Percentiles rank a stretch among this genome's conserved stretches.
Conservation (phyloP, 164 flowering plant genomes). For the Chimonanthus praecox region DNA sequence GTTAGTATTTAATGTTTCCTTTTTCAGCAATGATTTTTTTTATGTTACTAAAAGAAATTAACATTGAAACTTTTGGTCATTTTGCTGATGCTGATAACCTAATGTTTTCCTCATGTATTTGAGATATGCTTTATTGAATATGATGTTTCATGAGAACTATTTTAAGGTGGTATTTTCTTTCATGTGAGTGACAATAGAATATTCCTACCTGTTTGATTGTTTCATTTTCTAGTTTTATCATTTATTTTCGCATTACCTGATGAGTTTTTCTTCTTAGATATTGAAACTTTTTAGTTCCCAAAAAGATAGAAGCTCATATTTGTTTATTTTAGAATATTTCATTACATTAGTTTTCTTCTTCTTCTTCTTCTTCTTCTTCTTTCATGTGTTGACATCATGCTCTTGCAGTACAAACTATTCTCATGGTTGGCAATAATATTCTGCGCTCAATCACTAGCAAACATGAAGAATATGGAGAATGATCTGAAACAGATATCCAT, state of each 20-base stretch:
- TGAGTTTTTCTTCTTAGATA: not conserved
- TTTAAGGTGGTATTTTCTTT: too few relatives aligned
- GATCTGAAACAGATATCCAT: slow-evolving; percentile 89
- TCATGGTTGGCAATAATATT: slow-evolving; percentile 96
- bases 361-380: not conserved
- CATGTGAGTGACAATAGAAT: too few relatives aligned
- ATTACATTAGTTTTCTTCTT: too few relatives aligned
- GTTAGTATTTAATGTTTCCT: too few relatives aligned
- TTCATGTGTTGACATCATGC: slow-evolving; percentile 1
- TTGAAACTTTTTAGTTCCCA: not conserved
- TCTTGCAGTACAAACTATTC: slow-evolving; percentile 78
- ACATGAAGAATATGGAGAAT: slow-evolving; percentile 83
- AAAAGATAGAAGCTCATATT: not conserved
- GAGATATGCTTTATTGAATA: too few relatives aligned
- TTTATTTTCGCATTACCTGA: not conserved
- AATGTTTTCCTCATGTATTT: too few relatives aligned
- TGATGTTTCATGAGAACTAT: too few relatives aligned
- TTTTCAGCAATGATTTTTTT: too few relatives aligned
- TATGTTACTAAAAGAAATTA: too few relatives aligned
- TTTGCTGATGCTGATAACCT: too few relatives aligned
- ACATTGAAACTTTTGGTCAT: too few relatives aligned
- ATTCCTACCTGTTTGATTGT: not conserved
- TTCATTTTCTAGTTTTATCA: not conserved
- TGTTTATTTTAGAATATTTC: too few relatives aligned
- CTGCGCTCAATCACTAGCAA: slow-evolving; percentile 83